Conservation (phyloP, 2,329 filamentous ascomycete species). For the Colletotrichum sp. region DNA sequence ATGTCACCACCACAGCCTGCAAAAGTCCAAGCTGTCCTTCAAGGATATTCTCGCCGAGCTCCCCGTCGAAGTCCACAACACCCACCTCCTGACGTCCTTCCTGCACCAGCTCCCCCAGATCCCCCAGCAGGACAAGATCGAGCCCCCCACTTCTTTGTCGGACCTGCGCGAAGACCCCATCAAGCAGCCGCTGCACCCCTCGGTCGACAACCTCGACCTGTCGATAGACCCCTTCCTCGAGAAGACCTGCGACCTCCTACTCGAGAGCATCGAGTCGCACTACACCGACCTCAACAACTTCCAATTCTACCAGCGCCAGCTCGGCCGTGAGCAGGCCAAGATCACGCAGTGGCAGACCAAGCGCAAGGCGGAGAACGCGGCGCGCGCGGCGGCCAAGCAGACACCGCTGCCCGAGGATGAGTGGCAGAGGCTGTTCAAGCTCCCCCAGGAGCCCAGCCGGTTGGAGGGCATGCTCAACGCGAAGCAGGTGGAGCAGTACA, state of each 20-base stretch:
- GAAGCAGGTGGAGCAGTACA: slow-evolving; percentile 96
- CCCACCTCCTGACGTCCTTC: slow-evolving; percentile 93
- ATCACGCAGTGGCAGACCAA: slow-evolving; percentile 96
- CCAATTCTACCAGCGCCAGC: slow-evolving; percentile 92
- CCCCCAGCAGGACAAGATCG: slow-evolving; percentile 69
- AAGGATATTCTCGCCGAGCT: slow-evolving; percentile 93
- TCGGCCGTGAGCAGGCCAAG: slow-evolving; percentile 94
- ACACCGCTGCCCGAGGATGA: slow-evolving; percentile 90
- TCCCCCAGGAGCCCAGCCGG: slow-evolving; percentile 91
- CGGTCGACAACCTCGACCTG: slow-evolving; percentile 88
- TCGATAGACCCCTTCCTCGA: slow-evolving; percentile 97
- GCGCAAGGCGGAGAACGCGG: slow-evolving; percentile 94
- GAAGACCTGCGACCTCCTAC: slow-evolving; percentile 95
- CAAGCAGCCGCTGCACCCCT: slow-evolving; percentile 77
- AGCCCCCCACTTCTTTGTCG: slow-evolving; percentile 79
- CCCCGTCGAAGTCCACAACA: slow-evolving; percentile 92
- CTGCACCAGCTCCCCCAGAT: slow-evolving; percentile 86
- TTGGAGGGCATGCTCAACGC: slow-evolving; percentile 95
- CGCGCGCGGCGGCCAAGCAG: slow-evolving; percentile 86
- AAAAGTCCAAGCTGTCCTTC: slow-evolving; percentile 93
- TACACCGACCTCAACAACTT: slow-evolving; percentile 99
- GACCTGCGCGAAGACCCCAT: slow-evolving; percentile 74
- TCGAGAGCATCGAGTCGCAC: slow-evolving; percentile 97
- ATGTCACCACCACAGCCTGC: slow-evolving; percentile 66
- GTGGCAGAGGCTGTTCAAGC: slow-evolving; percentile 98